Evolutionary conservation across 441 rosid genomes (phyloP), one percentile per base, ranked within the genome.

Genomic region (Aleurites moluccanus): DNA sequence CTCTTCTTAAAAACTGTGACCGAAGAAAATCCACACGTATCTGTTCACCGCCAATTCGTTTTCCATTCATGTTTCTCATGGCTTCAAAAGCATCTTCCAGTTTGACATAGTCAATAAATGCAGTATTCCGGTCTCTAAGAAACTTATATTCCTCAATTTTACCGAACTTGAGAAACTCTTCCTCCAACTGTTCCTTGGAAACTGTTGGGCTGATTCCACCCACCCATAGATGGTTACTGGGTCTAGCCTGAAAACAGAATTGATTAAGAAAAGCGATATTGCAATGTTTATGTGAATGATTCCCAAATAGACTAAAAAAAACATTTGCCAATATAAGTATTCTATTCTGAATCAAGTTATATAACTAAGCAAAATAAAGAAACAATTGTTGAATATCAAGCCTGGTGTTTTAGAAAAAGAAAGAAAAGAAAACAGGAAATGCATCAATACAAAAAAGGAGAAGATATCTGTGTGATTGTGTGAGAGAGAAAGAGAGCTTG

Each of bases 11-110:
- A 30, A 86, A 84, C 42, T 87, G 90, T 55, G 93, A 91, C 14
- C 97, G 91, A 67, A 96, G 89, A 73, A 86, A 96, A 83, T 96
- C 99, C 20, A 96, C 99, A 52, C 97, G 96, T 78, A 96, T 82
- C 79, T 81, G 89, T 10, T 92, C 97, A 67, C 93, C 90, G 63
- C 93, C 98, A 42, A 93, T 78, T 65, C 85, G 89, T 85, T 83
- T 91, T 28, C 97, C 97, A 60, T 89, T 92, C 92, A 96, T 81
- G 81, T 72, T 90, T 86, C 70, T 96, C 88, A 93, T 81, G 18
- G 95, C 99, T 79, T 83, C 88, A 47, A 83, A 30, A 50, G 99
- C 99, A 74, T 90, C 98, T 49, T 93, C 96, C 74, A 92, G 55
- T 69, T 81, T 85, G 42, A 63, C 78, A 70, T 78, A 96, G 81